Conservation (phyloP, 192 early-diverging fungal species). For the Phycomyces blakesleeanus region DNA sequence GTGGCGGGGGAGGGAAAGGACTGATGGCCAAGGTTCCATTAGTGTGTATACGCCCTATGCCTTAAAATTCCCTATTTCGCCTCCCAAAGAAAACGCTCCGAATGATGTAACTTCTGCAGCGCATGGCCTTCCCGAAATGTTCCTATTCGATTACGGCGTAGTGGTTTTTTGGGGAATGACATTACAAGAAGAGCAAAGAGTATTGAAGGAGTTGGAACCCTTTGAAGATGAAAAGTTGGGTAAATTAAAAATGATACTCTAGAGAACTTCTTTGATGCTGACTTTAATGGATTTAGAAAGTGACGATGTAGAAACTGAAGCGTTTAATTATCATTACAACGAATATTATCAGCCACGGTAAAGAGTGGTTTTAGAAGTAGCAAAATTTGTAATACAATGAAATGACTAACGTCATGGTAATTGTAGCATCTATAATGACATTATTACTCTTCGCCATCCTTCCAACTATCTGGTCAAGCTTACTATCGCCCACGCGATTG, state of each 20-base stretch:
- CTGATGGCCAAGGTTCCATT: neutral
- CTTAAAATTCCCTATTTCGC: constrained; percentile 37
- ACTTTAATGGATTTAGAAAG: constrained; percentile 36
- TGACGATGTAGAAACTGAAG: constrained; percentile 74
- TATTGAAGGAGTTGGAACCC: constrained; percentile 66
- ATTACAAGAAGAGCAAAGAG: constrained; percentile 70
- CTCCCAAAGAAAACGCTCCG: constrained; percentile 28
- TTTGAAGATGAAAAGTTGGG: constrained; percentile 76
- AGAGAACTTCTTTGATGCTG: neutral
- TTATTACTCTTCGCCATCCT: constrained; percentile 77
- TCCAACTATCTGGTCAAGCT: constrained; percentile 86
- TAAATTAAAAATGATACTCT: constrained; percentile 12
- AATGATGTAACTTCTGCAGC: neutral
- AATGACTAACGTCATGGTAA: constrained; percentile 28
- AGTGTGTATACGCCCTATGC: constrained; percentile 56
- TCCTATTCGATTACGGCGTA: constrained; percentile 93
- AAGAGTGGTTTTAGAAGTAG: too few species aligned
- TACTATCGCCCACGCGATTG: constrained; percentile 92
- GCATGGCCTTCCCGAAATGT: constrained; percentile 54
- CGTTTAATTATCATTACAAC: constrained; percentile 78
- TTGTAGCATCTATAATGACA: constrained; percentile 84
- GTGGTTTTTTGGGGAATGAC: constrained; percentile 96
- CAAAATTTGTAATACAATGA: too few species aligned
- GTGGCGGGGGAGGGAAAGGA: neutral
- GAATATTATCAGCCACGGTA: constrained; percentile 58